Evolutionary conservation across 352 stramenopile genomes (phyloP), one percentile per base, ranked within the genome.

Genomic region (Phytophthora podocarpi): DNA sequence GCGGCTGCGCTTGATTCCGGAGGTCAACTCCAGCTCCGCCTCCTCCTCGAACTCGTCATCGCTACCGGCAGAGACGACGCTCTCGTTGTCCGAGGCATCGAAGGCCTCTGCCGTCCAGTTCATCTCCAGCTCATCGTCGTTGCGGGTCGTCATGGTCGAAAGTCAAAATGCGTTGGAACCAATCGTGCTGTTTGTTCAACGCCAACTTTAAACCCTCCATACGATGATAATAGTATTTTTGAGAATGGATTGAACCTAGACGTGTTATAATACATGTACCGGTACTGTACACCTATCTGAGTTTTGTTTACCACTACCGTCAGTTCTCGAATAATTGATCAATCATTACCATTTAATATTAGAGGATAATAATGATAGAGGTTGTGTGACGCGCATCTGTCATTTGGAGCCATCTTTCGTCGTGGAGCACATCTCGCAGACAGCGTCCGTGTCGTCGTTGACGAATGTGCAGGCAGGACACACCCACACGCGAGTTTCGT

Each of bases 11-110:
- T 89, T 89, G 31, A 67, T 42, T 16, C 51, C 58, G 10, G 67
- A 46, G 26, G 59, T 76, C 27, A 89, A 55, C 58, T 89, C 78
- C 31, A 84, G 59, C 50, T 79, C 79, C 24, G 78, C 74, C 45
- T 95, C 85, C 43, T 91, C 77, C 48, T 93, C 82, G 45, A 93
- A 82, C 62, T 93, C 82, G 55, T 95, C 86, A n/a, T 95, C 86
- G 35, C 85, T 95, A 30, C 75, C 74, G 13, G 77, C 70, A 9
- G 83, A 90, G 18, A 93, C 42, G 21, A 85, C 74, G 45, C 67
- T 67, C 28, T 87, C 76, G 23, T 80, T 58, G 47, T 84, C 78
- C 1, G 76, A 78, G 23, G 51, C 50, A 3, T 62, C 60, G 12
- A 85, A 62, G 52, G 58, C 60, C 54, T 80, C 65, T 11, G 71